These are phyloP conservation scores for Bacidia rubella DNA, from an alignment of 495 filamentous ascomycete genomes.

Conservation along the genomic window DNA sequence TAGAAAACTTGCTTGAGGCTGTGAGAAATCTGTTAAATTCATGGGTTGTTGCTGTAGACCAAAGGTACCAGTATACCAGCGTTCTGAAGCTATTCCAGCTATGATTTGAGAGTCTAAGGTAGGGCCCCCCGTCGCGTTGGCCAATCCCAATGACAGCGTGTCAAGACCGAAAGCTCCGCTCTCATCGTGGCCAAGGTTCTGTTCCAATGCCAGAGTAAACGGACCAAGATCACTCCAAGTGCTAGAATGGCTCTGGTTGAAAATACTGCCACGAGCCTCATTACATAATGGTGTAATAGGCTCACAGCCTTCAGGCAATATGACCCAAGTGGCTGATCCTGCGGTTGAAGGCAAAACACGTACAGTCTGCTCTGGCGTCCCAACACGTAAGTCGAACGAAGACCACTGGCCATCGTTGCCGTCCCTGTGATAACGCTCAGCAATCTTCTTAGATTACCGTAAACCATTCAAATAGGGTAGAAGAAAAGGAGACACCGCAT, in stretches of 20 bases:
- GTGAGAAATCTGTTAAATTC: constrained; percentile 33
- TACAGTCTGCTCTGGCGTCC: constrained; percentile 31
- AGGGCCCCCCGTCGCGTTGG: constrained; percentile 23
- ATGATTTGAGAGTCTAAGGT: constrained; percentile 33
- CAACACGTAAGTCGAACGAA: constrained; percentile 35
- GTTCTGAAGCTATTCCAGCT: constrained; percentile 27
- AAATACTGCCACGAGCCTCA: constrained; percentile 32
- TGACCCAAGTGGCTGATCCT: background rate
- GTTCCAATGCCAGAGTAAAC: constrained; percentile 2
- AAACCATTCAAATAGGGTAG: too few relatives aligned
- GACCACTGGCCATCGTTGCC: constrained; percentile 41
- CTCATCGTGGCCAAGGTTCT: constrained; percentile 2
- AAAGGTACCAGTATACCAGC: constrained; percentile 40
- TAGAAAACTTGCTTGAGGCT: constrained; percentile 35
- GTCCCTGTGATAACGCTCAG: constrained; percentile 24
- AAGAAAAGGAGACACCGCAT: too few relatives aligned
- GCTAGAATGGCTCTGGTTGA: constrained; percentile 31
- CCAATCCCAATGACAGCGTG: constrained; percentile 32
- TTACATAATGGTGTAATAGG: constrained; percentile 25
- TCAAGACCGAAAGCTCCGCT: constrained; percentile 28
- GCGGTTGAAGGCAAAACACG: constrained; percentile 24
- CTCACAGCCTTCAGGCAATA: constrained; percentile 4
- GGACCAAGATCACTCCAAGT: constrained; percentile 22
- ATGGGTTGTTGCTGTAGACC: constrained; percentile 36
- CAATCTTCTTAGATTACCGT: background rate